phyloP scores from a whole-genome alignment of 305 asterid genomes.

The Solanum hybrid region DNA sequence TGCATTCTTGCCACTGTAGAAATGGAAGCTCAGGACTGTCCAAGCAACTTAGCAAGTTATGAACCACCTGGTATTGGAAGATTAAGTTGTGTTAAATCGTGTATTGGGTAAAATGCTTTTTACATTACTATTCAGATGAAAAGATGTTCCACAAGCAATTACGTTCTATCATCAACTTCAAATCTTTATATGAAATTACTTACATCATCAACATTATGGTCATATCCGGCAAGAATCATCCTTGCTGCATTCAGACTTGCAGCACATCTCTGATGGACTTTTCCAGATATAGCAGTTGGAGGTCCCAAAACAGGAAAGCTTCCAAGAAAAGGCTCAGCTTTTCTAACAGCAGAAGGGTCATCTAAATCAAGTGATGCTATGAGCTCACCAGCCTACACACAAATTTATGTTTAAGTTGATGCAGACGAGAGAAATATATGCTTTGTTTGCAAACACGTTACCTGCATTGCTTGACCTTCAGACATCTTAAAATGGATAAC shows the following conservation, averaged over 20 bases:
- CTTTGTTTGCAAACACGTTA: conserved; percentile 14
- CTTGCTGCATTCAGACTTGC: conserved; percentile 87
- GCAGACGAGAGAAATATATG: conserved; percentile 3
- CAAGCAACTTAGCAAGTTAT: conserved; percentile 84
- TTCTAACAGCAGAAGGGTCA: conserved; percentile 97
- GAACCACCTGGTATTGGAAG: conserved; percentile 70
- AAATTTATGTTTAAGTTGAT: conserved; percentile 8
- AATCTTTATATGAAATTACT: conserved; percentile 7
- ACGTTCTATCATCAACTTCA: not conserved
- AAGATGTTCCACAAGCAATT: not conserved
- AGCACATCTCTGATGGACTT: conserved; percentile 96
- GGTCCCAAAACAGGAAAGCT: conserved; percentile 86
- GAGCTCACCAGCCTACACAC: conserved; percentile 79
- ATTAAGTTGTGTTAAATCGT: not conserved
- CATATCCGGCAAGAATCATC: conserved; percentile 98
- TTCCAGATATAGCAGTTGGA: conserved; percentile 93
- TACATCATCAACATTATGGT: conserved; percentile 89
- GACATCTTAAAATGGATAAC: conserved; percentile 69
- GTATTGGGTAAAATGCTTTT: not conserved
- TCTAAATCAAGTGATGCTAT: conserved; percentile 93
- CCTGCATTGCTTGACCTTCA: conserved; percentile 99
- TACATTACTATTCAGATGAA: not conserved
- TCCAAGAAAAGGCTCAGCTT: conserved; percentile 91
- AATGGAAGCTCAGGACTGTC: conserved; percentile 99
- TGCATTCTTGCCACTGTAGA: conserved; percentile 99